A percentile compares a stretch with the other conserved stretches of the same genome.
Conservation (phyloP, 2,329 filamentous ascomycete species). For the Colletotrichum viniferum region DNA sequence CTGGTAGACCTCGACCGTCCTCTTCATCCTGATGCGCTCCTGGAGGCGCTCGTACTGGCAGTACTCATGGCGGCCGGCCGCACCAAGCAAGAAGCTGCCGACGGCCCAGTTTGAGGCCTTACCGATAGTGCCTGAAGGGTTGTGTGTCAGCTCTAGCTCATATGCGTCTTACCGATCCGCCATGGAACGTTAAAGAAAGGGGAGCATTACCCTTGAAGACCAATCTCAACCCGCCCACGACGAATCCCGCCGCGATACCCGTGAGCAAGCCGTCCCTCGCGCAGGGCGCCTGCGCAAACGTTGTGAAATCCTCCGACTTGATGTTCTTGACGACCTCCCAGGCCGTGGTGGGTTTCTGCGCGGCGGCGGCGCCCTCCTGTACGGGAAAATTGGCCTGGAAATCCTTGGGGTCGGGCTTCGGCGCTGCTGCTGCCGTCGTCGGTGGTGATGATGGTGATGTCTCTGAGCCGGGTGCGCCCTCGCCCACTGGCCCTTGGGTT, state of each 20-base stretch:
- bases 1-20: conserved; percentile 71
- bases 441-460: neutral
- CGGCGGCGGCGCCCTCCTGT: conserved; percentile 1
- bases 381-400: conserved; percentile 25
- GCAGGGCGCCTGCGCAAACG: conserved; percentile 81
- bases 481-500: conserved; percentile 4
- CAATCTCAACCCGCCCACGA: conserved; percentile 74
- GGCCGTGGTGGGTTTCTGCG: conserved; percentile 40
- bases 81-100: conserved; percentile 71
- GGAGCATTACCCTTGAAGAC: conserved; percentile 71
- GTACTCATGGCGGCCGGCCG: conserved; percentile 80
- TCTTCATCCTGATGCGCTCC: conserved; percentile 83
- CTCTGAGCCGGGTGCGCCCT: conserved; percentile 22
- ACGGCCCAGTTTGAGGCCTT: conserved; percentile 86
- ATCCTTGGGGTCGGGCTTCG: conserved; percentile 15
- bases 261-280: conserved; percentile 81
- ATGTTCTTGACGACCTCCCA: conserved; percentile 70
- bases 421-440: neutral
- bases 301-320: conserved; percentile 70
- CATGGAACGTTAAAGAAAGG: fast-evolving
- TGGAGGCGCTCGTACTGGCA: conserved; percentile 76
- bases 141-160: neutral
- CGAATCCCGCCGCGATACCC: conserved; percentile 82
- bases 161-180: neutral
- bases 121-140: conserved; percentile 41